Percentiles rank a stretch among this genome's conserved stretches.
Conservation (phyloP, 1,284 basidiomycete species). For the Cutaneotrichosporon sp. region DNA sequence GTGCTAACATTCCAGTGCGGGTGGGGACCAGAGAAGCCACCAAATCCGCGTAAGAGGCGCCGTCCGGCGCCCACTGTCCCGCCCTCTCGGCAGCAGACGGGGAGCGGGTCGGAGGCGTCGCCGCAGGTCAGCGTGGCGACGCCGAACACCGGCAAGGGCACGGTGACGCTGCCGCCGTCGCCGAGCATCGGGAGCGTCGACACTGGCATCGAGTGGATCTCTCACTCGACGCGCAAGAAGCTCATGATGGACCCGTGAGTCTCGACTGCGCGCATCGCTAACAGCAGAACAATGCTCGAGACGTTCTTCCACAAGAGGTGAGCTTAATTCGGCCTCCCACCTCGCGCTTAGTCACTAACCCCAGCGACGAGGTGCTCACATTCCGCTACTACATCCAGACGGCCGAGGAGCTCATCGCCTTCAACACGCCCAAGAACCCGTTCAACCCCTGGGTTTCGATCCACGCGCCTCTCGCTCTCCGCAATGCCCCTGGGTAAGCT, state of each 20-base stretch:
- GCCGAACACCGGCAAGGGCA: background rate
- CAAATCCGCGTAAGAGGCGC: conserved; percentile 22
- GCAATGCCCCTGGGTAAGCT: conserved; percentile 37
- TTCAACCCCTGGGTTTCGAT: conserved; percentile 49
- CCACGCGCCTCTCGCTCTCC: conserved; percentile 46
- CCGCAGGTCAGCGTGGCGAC: background rate
- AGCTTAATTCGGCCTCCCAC: background rate
- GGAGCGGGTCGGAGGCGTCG: background rate
- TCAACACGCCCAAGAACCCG: conserved; percentile 33
- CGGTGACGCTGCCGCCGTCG: background rate
- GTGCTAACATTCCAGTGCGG: conserved; percentile 18
- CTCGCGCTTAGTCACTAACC: background rate
- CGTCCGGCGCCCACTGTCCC: background rate
- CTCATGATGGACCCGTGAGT: conserved; percentile 39
- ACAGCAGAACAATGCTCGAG: conserved; percentile 10
- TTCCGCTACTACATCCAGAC: conserved; percentile 45
- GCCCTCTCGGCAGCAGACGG: background rate
- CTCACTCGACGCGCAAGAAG: conserved; percentile 17
- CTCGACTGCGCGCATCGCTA: background rate
- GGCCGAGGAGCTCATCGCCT: conserved; percentile 46
- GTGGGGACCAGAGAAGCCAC: conserved; percentile 24
- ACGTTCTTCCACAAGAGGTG: conserved; percentile 12
- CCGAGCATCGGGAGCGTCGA: conserved; percentile 1
- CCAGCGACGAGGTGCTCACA: conserved; percentile 44
- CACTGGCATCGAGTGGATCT: conserved; percentile 24